A percentile compares a stretch with the other conserved stretches of the same genome.
Evolutionary conservation across 78 protist genomes (phyloP).

Genomic region (Guillardia theta): DNA sequence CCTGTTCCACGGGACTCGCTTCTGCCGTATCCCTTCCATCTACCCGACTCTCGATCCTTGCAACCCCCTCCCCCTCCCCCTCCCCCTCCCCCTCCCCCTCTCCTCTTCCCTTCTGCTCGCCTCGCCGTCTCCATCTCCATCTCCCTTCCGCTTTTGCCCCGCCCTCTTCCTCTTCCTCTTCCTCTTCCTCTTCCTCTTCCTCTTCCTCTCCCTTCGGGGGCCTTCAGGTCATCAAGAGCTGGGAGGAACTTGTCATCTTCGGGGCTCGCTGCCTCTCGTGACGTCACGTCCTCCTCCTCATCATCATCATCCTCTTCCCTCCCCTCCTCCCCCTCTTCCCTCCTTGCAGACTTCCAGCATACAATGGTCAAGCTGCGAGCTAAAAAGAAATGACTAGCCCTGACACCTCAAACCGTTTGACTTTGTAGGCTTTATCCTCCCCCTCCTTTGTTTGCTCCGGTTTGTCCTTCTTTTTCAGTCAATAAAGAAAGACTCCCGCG

Average conservation of each 20-base stretch:
- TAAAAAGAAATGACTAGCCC: no score
- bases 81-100: background rate
- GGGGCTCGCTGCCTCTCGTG: background rate
- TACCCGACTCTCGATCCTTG: background rate
- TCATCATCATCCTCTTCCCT: background rate
- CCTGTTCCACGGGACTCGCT: background rate
- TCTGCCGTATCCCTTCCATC: background rate
- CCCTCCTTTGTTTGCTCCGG: no score
- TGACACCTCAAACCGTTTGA: no score
- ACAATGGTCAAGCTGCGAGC: no score
- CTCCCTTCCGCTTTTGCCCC: background rate
- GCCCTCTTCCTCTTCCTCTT: background rate
- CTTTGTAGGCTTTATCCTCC: no score
- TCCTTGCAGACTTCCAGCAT: background rate
- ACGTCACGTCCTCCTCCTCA: background rate
- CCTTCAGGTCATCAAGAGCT: background rate
- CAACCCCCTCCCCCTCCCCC: background rate
- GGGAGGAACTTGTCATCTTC: background rate
- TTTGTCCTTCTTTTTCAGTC: no score
- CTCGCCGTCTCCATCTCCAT: background rate
- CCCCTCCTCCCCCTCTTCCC: background rate
- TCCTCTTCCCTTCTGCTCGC: background rate
- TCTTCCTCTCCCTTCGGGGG: background rate
- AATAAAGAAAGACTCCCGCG: no score
- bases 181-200: background rate